phyloP scores from a whole-genome alignment of 2,329 filamentous ascomycete species.

The Diaporthe sp. region DNA sequence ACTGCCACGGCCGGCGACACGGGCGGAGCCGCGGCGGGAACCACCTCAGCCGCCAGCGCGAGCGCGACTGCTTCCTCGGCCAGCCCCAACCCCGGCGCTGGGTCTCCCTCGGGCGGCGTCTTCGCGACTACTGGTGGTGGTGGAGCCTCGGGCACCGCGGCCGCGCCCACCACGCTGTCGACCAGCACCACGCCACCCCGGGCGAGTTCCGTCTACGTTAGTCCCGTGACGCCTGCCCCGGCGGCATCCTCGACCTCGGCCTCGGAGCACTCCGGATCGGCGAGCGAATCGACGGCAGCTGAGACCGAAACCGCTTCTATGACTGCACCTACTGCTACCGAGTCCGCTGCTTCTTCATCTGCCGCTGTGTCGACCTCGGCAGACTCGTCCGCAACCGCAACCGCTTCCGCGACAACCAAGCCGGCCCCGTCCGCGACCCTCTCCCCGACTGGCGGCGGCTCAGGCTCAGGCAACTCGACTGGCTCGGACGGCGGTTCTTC shows the following conservation, averaged over 20 bases:
- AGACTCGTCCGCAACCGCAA: background rate
- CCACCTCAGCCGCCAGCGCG: slow-evolving; percentile 5
- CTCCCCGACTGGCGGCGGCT: slow-evolving; percentile 18
- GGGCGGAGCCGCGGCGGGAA: background rate
- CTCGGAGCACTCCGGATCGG: background rate
- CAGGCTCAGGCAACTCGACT: slow-evolving; percentile 26
- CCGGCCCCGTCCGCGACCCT: slow-evolving; percentile 25
- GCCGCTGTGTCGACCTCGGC: background rate
- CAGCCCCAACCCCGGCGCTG: background rate
- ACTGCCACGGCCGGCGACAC: slow-evolving; percentile 18
- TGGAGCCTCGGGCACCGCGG: background rate
- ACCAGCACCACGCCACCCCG: background rate
- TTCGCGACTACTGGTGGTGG: background rate
- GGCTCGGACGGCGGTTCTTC: slow-evolving; percentile 22
- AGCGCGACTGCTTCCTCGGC: background rate
- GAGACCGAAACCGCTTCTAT: background rate
- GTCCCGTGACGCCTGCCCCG: background rate
- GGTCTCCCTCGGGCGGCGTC: slow-evolving; percentile 9
- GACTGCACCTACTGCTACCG: background rate
- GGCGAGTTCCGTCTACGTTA: slow-evolving; percentile 17
- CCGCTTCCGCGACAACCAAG: slow-evolving; percentile 14
- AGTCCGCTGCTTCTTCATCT: background rate
- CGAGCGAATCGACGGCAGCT: background rate
- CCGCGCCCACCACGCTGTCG: slow-evolving; percentile 23
- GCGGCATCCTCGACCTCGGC: background rate